Evolutionary conservation across 1,284 basidiomycete species (phyloP).

Genomic region (Sphagnurus paluster): DNA sequence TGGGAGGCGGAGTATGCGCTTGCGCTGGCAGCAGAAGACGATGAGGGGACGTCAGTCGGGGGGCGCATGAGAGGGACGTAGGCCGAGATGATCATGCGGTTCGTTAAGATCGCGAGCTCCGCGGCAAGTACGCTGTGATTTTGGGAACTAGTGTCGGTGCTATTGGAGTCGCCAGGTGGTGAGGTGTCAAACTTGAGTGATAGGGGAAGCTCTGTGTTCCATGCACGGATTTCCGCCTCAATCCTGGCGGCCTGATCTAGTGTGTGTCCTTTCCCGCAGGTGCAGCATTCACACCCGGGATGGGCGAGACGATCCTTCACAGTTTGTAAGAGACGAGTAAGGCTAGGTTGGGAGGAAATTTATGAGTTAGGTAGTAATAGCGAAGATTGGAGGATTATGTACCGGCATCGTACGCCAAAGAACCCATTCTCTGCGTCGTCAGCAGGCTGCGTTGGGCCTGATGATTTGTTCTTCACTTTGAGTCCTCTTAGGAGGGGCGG

Average conservation of each 20-base stretch:
- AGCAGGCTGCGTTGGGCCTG: not conserved
- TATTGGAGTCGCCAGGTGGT: not conserved
- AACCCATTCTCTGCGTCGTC: slow-evolving; percentile 25
- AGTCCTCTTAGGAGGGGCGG: no score
- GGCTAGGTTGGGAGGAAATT: slow-evolving; percentile 17
- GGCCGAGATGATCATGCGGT: slow-evolving; percentile 59
- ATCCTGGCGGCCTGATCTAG: slow-evolving; percentile 60
- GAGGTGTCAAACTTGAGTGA: slow-evolving; percentile 8
- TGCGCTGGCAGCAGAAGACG: slow-evolving; percentile 4
- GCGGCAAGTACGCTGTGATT: slow-evolving; percentile 31
- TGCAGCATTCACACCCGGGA: slow-evolving; percentile 24
- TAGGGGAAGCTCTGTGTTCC: slow-evolving; percentile 50
- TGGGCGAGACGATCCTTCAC: slow-evolving; percentile 31
- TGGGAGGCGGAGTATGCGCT: slow-evolving; percentile 18
- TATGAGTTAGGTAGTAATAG: not conserved
- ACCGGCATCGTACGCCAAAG: slow-evolving; percentile 38
- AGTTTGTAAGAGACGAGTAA: slow-evolving; percentile 35
- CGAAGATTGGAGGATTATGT: slow-evolving; percentile 17
- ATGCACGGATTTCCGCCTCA: slow-evolving; percentile 55
- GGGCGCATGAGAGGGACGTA: slow-evolving; percentile 64
- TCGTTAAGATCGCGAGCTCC: slow-evolving; percentile 58
- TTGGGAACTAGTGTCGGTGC: not conserved
- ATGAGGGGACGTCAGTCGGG: slow-evolving; percentile 11
- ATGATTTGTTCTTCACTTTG: not conserved
- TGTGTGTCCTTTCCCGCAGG: slow-evolving; percentile 33